phyloP scores from a whole-genome alignment of 2,329 filamentous ascomycete genomes.

The Didymella keratinophila region DNA sequence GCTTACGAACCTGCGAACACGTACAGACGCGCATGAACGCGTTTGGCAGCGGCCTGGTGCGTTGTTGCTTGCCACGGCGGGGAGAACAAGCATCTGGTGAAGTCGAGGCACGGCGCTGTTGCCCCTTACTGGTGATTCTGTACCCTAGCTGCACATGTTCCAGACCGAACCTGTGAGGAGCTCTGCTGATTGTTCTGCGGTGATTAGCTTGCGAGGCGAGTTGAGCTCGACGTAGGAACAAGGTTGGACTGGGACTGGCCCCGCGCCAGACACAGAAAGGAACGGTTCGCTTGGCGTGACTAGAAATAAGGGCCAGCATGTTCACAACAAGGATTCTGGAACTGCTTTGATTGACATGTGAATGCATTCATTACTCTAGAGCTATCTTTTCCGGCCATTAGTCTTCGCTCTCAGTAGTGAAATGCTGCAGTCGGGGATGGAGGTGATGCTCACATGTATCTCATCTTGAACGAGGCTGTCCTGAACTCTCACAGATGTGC shows the following conservation, averaged over 20 bases:
- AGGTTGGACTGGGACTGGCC: conserved; percentile 3
- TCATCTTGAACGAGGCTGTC: background rate
- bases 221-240: background rate
- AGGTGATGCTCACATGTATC: conserved; percentile 2
- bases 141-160: background rate
- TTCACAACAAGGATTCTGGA: background rate
- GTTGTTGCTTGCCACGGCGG: background rate
- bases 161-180: background rate
- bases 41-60: background rate
- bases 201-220: background rate
- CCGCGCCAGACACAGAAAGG: background rate
- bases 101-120: background rate
- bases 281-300: conserved; percentile 7
- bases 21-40: background rate
- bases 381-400: conserved; percentile 8
- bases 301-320: background rate
- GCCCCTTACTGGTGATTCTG: background rate
- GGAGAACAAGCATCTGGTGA: background rate
- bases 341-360: background rate
- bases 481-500: background rate
- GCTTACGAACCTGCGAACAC: background rate
- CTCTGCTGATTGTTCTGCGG: background rate
- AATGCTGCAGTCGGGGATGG: background rate
- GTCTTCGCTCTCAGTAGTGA: background rate
- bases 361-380: background rate